Evolutionary conservation across 2,329 filamentous ascomycete genomes (phyloP).

Genomic region (Alternaria triticimaculans): DNA sequence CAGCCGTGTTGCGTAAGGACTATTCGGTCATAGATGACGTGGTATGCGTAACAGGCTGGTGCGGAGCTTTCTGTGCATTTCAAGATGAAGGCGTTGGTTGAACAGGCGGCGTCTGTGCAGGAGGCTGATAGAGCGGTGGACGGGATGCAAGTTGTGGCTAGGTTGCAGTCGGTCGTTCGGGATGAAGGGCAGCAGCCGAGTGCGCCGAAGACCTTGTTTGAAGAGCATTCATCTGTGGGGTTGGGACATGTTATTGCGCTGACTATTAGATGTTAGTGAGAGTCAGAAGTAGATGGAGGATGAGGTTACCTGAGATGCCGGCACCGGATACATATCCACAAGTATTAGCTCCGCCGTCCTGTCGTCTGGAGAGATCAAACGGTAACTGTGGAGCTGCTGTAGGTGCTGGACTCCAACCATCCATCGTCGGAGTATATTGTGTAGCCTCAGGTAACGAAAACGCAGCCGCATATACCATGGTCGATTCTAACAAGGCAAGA

Average conservation of each 20-base stretch:
- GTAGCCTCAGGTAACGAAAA: conserved; percentile 41
- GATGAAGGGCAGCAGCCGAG: conserved; percentile 44
- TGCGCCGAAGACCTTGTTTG: conserved; percentile 38
- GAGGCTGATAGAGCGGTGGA: conserved; percentile 28
- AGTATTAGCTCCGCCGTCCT: conserved; percentile 26
- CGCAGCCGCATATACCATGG: conserved; percentile 31
- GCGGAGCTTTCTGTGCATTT: conserved; percentile 37
- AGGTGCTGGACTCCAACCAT: conserved; percentile 43
- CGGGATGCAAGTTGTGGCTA: conserved; percentile 43
- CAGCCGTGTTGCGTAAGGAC: conserved; percentile 44
- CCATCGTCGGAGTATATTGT: conserved; percentile 23
- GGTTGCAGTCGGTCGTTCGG: conserved; percentile 28
- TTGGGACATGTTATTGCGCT: conserved; percentile 40
- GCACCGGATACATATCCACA: conserved; percentile 41
- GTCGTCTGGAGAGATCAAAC: conserved; percentile 37
- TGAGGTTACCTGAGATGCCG: conserved; percentile 24
- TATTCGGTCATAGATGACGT: conserved; percentile 33
- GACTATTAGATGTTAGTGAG: conserved; percentile 18
- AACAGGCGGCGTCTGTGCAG: conserved; percentile 37
- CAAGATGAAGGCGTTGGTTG: conserved; percentile 28
- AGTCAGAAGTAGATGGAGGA: neutral
- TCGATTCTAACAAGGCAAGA: conserved; percentile 39
- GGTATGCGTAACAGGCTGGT: conserved; percentile 38
- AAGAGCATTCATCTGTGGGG: conserved; percentile 38
- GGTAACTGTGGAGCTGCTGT: conserved; percentile 32